Base-by-base conservation (phyloP, 129 eudicot genomes). In the Rutidosis leptorrhynchoides region DNA sequence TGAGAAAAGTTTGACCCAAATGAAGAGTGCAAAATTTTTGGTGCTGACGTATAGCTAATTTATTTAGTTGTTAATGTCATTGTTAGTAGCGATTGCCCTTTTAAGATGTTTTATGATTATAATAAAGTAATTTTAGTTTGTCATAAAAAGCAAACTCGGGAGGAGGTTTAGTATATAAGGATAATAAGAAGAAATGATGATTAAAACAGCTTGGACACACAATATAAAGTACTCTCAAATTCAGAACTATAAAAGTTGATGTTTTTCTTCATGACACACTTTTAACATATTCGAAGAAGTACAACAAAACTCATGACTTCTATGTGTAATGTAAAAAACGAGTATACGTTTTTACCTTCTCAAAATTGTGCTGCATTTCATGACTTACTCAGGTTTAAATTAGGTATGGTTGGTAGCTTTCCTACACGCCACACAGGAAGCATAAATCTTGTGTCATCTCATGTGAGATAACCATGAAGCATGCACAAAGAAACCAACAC, bases 341-440 rank as follows among this genome's bases (percentile, higher is more conserved):
- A 66, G 72, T 35, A 11, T 58, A 74, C 79, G 72, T 58, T 74
- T 74, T 74, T 57, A 65, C 67, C 72, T 14, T 62, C 56, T 68
- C 3, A 49, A 58, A 66, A 58, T 25, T 55, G 64, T 73, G 77
- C 71, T 21, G 26, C 62, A 45, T 66, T 66, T 74, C 79, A 58
- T 66, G 79, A 66, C 53, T 67, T 19, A 17, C 63, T 67, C 22
- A 20, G 54, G 58, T 68, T 75, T 7, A 29, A 67, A 77, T 68
- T 59, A 74, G 72, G 75, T 86, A 70, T 70, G 79, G 74, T 77
- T 76, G 62, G 82, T 61, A 77, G 61, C 72, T 54, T 64, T 64
- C 80, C 82, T 87, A 89, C 77, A 83, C 83, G 83, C 90, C 65
- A 88, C 66, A 84, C 70, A 82, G 82, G 89, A 81, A 80, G 82